Base-by-base conservation (phyloP, 2,329 filamentous ascomycete species). In the Colletotrichum australisinense region DNA sequence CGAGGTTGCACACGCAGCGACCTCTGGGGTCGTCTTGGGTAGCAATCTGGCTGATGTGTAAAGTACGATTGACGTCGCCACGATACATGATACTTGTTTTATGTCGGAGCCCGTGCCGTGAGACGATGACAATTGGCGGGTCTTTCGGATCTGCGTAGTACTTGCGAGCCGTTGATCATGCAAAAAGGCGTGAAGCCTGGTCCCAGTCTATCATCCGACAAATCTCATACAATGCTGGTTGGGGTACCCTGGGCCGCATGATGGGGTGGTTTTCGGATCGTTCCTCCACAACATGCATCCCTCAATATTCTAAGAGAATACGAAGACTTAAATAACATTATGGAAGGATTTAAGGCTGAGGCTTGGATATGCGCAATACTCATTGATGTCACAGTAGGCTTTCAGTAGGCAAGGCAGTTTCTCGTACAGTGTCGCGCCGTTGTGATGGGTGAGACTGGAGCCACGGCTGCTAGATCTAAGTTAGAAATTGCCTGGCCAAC, bases 61-160 rank as follows among this genome's bases (percentile, higher is more conserved):
- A n/a, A n/a, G n/a, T n/a, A 67, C 12, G 42, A 49, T 35, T 24
- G n/a, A 42, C 30, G 14, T 53, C 12, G 12, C n/a, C 55, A 38
- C 46, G 14, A 26, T 22, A 57, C 35, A 32, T 66, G 71, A 70
- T 65, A 70, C 71, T 63, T n/a, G 62, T 70, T 70, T 65, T 38
- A 42, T 32, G 38, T 70, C 67, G 71, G 67, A 70, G 53, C 32
- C 26, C 32, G 38, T 60, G 60, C 70, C 70, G 67, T 73, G 71
- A 73, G 71, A 73, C 71, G 52, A 56, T 73, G 71, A 70, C 71
- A 71, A 26, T 30, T 46, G 56, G 60, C 56, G 71, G 67, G 67
- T 69, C 28, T 38, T 38, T 32, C 60, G 56, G 49, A 64, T 60
- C 55, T 22, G 24, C 26, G 30, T n/a, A 56, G 26, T 32, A 53